A percentile compares a stretch with the other conserved stretches of the same genome.
phyloP scores from a whole-genome alignment of 805 yeast species.

The Candida loeiensis region DNA sequence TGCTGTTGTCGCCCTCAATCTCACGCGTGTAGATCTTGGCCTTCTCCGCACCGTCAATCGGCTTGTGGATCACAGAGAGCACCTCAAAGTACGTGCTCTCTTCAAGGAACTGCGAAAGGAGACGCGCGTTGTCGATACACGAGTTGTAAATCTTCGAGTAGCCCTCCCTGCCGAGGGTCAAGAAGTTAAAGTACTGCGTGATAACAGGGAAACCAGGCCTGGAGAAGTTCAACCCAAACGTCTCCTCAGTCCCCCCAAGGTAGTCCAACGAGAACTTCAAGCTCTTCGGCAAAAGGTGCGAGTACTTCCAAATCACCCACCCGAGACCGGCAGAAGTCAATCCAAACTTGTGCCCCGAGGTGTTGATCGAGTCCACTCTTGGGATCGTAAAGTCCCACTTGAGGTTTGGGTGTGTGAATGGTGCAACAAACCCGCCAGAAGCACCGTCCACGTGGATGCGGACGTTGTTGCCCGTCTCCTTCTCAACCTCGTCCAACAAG shows the following conservation, averaged over 20 bases:
- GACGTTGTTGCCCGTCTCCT: conserved; percentile 60
- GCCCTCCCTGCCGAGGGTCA: conserved; percentile 71
- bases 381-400: conserved; percentile 80
- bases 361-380: conserved; percentile 79
- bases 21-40: conserved; percentile 17
- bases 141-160: conserved; percentile 57
- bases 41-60: conserved; percentile 25
- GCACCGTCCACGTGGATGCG: conserved; percentile 96
- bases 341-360: conserved; percentile 93
- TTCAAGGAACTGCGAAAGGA: conserved; percentile 59
- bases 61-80: conserved; percentile 74
- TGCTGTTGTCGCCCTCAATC: conserved; percentile 11
- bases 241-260: conserved; percentile 84
- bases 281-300: conserved; percentile 59
- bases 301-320: conserved; percentile 83
- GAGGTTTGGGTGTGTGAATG: conserved; percentile 70
- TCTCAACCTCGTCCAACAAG: conserved; percentile 68
- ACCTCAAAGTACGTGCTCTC: conserved; percentile 65
- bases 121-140: conserved; percentile 70
- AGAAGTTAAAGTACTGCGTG: conserved; percentile 80
- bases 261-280: conserved; percentile 76
- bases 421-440: conserved; percentile 85
- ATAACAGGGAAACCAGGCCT: conserved; percentile 91
- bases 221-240: conserved; percentile 82
- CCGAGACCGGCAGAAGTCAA: conserved; percentile 88